Evolutionary conservation across 768 basidiomycete species (phyloP), one percentile per base, ranked within the genome.

Genomic region (Crucibulum laeve): DNA sequence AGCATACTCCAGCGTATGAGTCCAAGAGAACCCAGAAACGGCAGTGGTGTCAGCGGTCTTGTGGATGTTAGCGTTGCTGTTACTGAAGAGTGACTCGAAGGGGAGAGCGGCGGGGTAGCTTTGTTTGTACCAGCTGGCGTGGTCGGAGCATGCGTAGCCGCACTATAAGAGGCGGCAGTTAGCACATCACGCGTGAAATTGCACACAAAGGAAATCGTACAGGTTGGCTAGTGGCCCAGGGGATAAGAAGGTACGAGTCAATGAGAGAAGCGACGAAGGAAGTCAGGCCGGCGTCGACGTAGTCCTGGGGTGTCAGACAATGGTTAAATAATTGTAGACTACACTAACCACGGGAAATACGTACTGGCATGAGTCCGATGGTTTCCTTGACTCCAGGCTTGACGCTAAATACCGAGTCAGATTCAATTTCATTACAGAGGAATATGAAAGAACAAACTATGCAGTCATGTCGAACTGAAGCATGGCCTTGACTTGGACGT

Each of bases 1-100:
- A 17, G 77, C 71, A 59, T 80, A 82, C 61, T 82, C 76, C 46
- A 76, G 48, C 53, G 70, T 61, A 54, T 75, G 72, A 4, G 53
- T 58, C 55, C 65, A 73, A 33, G 63, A 67, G 53, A 71, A 69
- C 26, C 66, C 69, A 3, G 53, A 53, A 32, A 63, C 52, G 24
- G 48, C 52, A 26, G 70, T 65, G 21, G 66, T 70, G 38, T 69
- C 69, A 33, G 51, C 53, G 24, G 36, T 25, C 33, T 38, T 39
- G 39, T 59, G 60, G 34, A 57, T 60, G 7, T 48, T 40, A 21
- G 55, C 59, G 49, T 62, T 57, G 39, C 48, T 45, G 46, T 55
- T 52, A 40, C 37, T 36, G 44, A 53, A 58, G 5, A 43, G 42
- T 24, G 50, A 48, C 50, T 66, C 67, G 53, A 71, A 67, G 3